Evolutionary conservation across 2,329 filamentous ascomycete species (phyloP).

Genomic region (Sporothrix humicola): DNA sequence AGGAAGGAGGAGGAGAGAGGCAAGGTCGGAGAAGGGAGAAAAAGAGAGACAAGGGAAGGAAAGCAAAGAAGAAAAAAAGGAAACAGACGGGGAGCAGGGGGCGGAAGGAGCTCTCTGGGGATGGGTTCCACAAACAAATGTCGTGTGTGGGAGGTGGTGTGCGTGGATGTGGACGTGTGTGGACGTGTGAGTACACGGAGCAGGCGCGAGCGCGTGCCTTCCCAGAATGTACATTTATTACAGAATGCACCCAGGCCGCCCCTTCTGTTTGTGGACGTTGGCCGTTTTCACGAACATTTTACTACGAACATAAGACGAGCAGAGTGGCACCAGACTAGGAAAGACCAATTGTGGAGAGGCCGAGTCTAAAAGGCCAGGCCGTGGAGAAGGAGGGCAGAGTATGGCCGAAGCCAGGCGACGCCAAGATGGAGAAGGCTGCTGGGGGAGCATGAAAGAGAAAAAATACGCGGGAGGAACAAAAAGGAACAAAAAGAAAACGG

Average conservation of each 20-base stretch:
- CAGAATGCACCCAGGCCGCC: background rate
- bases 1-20: background rate
- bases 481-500: background rate
- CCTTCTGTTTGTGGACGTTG: constrained; percentile 4
- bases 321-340: background rate
- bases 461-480: background rate
- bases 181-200: background rate
- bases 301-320: background rate
- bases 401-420: constrained; percentile 16
- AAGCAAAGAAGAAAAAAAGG: background rate
- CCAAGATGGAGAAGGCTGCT: constrained; percentile 1
- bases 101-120: constrained; percentile 23
- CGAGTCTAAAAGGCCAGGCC: background rate
- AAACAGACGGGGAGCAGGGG: too few relatives aligned
- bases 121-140: constrained; percentile 20
- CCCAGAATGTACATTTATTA: constrained; percentile 12
- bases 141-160: constrained; percentile 3
- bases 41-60: background rate
- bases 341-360: constrained; percentile 20
- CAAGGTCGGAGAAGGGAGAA: background rate
- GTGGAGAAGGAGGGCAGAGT: constrained; percentile 12
- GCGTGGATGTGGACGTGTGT: constrained; percentile 9
- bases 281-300: too few relatives aligned
- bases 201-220: constrained; percentile 24
- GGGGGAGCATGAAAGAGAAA: constrained; percentile 4